These are phyloP conservation scores for Backusella mclennaniae DNA, from an alignment of 192 early-diverging fungal genomes.

Conservation along the genomic window DNA sequence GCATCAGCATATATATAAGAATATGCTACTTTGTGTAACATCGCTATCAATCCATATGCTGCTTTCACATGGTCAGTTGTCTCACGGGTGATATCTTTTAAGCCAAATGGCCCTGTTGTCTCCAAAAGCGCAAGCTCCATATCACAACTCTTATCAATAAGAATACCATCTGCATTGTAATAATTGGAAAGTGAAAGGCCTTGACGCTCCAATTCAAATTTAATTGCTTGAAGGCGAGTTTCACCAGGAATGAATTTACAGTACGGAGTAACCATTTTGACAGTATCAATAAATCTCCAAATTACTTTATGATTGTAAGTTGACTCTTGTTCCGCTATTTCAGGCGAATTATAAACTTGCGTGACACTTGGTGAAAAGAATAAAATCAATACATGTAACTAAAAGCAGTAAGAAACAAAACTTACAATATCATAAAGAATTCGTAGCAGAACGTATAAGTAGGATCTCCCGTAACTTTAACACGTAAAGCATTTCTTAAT, in stretches of 20 bases:
- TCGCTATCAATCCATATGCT: background rate
- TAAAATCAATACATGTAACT: background rate
- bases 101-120: background rate
- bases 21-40: constrained; percentile 4
- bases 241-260: constrained; percentile 10
- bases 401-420: background rate
- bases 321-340: background rate
- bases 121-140: background rate
- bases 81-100: background rate
- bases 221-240: constrained; percentile 13
- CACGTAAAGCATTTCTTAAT: background rate
- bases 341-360: background rate
- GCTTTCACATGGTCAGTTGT: constrained; percentile 2
- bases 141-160: background rate
- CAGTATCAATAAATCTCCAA: background rate
- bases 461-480: background rate
- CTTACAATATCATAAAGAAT: background rate
- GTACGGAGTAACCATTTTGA: background rate
- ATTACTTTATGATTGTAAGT: background rate
- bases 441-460: background rate
- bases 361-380: background rate
- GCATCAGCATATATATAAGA: background rate
- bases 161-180: constrained; percentile 9
- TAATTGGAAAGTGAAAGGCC: background rate
- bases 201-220: background rate